Evolutionary conservation across 257 asterid species (phyloP).

Genomic region (Cruciata laevipes): DNA sequence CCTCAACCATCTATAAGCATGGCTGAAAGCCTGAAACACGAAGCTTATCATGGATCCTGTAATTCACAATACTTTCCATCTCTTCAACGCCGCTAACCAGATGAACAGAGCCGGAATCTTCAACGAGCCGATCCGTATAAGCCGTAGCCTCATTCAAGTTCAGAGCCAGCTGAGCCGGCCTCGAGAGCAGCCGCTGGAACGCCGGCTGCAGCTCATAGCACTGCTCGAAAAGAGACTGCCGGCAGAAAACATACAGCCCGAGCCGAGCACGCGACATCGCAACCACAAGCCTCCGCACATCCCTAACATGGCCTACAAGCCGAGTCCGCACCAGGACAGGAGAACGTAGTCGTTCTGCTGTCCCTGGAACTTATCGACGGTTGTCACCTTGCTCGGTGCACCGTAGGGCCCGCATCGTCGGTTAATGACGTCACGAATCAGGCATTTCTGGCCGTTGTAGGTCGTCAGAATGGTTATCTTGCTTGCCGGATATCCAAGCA

Average conservation of each 20-base stretch:
- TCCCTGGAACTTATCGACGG: constrained; percentile 98
- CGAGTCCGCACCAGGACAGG: constrained; percentile 95
- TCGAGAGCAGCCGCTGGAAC: constrained; percentile 65
- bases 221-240: constrained; percentile 91
- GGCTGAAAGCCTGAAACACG: constrained; percentile 29
- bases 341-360: constrained; percentile 87
- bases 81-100: constrained; percentile 66
- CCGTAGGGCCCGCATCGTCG: constrained; percentile 91
- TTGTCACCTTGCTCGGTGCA: constrained; percentile 87
- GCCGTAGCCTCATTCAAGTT: constrained; percentile 56
- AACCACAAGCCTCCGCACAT: constrained; percentile 90
- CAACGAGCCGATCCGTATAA: constrained; percentile 69
- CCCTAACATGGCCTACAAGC: constrained; percentile 98
- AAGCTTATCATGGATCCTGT: constrained; percentile 54
- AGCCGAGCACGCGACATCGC: constrained; percentile 99
- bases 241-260: constrained; percentile 86
- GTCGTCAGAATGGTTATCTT: constrained; percentile 93
- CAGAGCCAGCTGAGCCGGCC: constrained; percentile 74
- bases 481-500: constrained; percentile 93
- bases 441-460: constrained; percentile 93
- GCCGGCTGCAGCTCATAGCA: constrained; percentile 97
- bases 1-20: constrained; percentile 14
- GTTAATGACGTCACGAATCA: constrained; percentile 90
- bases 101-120: constrained; percentile 50
- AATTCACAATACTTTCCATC: constrained; percentile 72